Percentiles rank a stretch among this genome's conserved stretches.
phyloP scores from a whole-genome alignment of 768 basidiomycete species.

The Termitomyces eurrhizus region DNA sequence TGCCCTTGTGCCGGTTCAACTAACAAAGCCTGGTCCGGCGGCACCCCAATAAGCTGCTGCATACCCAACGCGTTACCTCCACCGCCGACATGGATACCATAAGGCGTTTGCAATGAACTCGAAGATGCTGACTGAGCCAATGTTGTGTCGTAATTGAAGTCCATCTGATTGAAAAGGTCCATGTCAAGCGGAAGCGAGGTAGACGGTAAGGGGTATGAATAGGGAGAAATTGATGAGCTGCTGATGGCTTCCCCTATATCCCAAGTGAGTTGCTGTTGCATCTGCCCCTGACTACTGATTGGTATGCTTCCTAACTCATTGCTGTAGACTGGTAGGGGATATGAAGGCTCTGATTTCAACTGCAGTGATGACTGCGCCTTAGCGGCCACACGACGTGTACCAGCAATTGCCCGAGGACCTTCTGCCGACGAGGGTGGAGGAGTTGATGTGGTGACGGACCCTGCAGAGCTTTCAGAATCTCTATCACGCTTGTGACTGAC shows the following conservation, averaged over 20 bases:
- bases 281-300: conserved; percentile 24
- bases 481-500: conserved; percentile 58
- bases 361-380: conserved; percentile 1
- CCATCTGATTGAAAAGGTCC: conserved; percentile 24
- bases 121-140: conserved; percentile 5
- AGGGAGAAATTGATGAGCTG: not conserved
- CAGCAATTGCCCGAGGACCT: conserved; percentile 31
- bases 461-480: conserved; percentile 47
- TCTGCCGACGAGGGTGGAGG: conserved; percentile 9
- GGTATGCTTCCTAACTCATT: conserved; percentile 57
- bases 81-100: not conserved
- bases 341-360: conserved; percentile 8
- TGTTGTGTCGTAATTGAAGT: conserved; percentile 2
- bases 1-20: not conserved
- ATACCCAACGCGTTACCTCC: not conserved
- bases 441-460: conserved; percentile 9
- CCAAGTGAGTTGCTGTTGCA: conserved; percentile 6
- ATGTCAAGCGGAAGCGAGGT: conserved; percentile 19
- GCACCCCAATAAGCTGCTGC: not conserved
- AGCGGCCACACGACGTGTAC: conserved; percentile 28
- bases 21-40: not conserved
- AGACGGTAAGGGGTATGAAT: not conserved
- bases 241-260: not conserved
- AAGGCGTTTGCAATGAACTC: not conserved
- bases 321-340: conserved; percentile 53